phyloP scores from a whole-genome alignment of 2,329 filamentous ascomycete species.

The Arthrinium puccinioides region DNA sequence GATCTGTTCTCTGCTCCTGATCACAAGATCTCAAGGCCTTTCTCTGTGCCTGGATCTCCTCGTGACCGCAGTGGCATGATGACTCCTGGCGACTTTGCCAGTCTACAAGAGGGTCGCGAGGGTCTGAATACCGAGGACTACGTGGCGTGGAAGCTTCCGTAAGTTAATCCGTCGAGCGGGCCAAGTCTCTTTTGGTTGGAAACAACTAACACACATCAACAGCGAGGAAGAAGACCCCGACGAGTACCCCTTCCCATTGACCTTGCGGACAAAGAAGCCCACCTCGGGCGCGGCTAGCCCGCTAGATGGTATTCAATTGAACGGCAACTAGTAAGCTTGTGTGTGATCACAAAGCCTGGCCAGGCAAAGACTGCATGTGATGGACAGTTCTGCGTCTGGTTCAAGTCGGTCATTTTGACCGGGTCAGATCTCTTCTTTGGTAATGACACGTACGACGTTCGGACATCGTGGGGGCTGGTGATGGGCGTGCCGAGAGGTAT shows the following conservation, averaged over 20 bases:
- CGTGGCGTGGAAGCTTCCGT: constrained; percentile 96
- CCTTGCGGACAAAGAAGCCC: constrained; percentile 44
- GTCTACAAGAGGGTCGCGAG: constrained; percentile 87
- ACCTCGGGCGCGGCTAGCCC: constrained; percentile 29
- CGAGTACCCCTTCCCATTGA: constrained; percentile 55
- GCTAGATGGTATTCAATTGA: constrained; percentile 33
- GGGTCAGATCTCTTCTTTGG: too few relatives aligned
- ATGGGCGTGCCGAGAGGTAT: too few relatives aligned
- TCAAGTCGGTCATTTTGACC: too few relatives aligned
- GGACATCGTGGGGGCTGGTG: too few relatives aligned
- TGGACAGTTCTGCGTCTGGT: too few relatives aligned
- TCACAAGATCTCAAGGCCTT: constrained; percentile 88
- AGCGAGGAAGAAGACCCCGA: constrained; percentile 91
- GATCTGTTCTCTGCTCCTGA: constrained; percentile 90
- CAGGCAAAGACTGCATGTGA: too few relatives aligned
- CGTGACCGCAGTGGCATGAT: constrained; percentile 92
- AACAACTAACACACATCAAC: constrained; percentile 22
- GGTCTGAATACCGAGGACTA: constrained; percentile 95
- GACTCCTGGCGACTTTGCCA: constrained; percentile 97
- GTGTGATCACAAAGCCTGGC: neutral
- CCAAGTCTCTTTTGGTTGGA: too few relatives aligned
- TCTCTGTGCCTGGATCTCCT: constrained; percentile 90
- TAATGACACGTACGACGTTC: too few relatives aligned
- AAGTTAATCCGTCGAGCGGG: constrained; percentile 51
- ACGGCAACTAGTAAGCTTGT: constrained; percentile 27